Base-by-base conservation (phyloP, 2,329 filamentous ascomycete species). In the Cephalotrichum gorgonifer region DNA sequence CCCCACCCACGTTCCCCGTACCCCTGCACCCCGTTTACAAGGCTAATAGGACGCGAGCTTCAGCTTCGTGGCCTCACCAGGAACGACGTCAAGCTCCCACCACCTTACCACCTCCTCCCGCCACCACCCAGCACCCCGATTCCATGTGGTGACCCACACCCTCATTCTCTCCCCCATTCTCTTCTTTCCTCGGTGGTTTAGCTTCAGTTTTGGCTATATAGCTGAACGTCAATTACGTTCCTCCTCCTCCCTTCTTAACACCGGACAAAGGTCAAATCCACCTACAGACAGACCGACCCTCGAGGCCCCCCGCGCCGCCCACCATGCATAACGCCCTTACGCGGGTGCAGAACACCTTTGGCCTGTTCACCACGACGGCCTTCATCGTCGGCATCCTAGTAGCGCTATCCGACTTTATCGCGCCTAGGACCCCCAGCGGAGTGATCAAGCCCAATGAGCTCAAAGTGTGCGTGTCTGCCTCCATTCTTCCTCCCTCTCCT, bases 361-460 rank as follows among this genome's bases (percentile, higher is more conserved):
- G 93, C 67, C 96, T 95, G 80, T 96, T 97, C 75, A 97, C 93
- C 17, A 94, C 89, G 25, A 89, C 96, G 54, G 85, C 86, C 50
- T 93, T 95, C 62, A 79, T 79, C 51, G 78, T 96, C 49, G 90
- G 82, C 47, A 79, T 77, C 49, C 70, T 94, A 51, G 87, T 96
- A 58, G 90, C 91, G 44, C 72, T 85, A 46, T 90, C 88, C 35
- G 88, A 90, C 59, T 66, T 95, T 58, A 68, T 84, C 58, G 73
- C 73, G 51, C 79, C 84, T 4, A 84, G 88, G 55, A 76, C 76
- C 6, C 88, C 88, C 0, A 78, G 68, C 43, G 66, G 65, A 51
- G 74, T 66, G 49, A 70, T 95, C 51, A 71, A 76, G 54, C 68
- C 88, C 43, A 81, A 81, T 52, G 91, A 89, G 65, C 75, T 95